phyloP scores from a whole-genome alignment of 768 basidiomycete genomes.

The Kwoniella pini region DNA sequence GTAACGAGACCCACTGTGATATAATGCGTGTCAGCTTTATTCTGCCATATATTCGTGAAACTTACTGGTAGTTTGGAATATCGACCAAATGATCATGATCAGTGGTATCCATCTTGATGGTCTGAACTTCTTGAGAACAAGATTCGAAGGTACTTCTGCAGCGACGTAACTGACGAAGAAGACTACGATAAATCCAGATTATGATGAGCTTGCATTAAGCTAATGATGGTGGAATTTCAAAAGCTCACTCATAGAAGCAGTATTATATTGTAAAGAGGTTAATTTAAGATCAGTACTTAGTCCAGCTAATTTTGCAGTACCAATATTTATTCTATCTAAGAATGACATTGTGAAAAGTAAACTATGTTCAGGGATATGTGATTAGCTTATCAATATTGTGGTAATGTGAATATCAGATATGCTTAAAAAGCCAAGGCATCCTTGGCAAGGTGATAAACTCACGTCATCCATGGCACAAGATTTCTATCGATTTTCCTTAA shows the following conservation, averaged over 20 bases:
- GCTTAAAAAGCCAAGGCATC: too few relatives aligned
- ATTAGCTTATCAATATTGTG: background rate
- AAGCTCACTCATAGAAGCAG: slow-evolving; percentile 43
- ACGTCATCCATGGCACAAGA: slow-evolving; percentile 54
- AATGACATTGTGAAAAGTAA: slow-evolving; percentile 52
- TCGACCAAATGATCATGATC: slow-evolving; percentile 50
- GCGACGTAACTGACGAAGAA: slow-evolving; percentile 49
- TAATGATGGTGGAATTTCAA: too few relatives aligned
- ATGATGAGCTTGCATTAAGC: too few relatives aligned
- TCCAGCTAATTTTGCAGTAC: slow-evolving; percentile 46
- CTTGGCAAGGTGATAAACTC: slow-evolving; percentile 16
- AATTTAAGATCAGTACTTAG: slow-evolving; percentile 41
- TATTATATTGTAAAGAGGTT: slow-evolving; percentile 46
- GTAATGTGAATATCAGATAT: too few relatives aligned
- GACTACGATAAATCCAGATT: too few relatives aligned
- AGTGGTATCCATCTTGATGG: slow-evolving; percentile 52
- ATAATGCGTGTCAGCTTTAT: too few relatives aligned
- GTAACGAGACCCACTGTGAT: slow-evolving; percentile 49
- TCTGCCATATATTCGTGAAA: slow-evolving; percentile 1
- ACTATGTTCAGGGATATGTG: slow-evolving; percentile 13
- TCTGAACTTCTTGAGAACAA: slow-evolving; percentile 50
- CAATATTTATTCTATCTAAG: slow-evolving; percentile 53
- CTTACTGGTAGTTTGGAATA: slow-evolving; percentile 50
- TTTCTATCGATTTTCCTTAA: slow-evolving; percentile 47
- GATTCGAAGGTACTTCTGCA: slow-evolving; percentile 50